Base-by-base conservation (phyloP, 116 monocot genomes). In the Trichopus zeylanicus region DNA sequence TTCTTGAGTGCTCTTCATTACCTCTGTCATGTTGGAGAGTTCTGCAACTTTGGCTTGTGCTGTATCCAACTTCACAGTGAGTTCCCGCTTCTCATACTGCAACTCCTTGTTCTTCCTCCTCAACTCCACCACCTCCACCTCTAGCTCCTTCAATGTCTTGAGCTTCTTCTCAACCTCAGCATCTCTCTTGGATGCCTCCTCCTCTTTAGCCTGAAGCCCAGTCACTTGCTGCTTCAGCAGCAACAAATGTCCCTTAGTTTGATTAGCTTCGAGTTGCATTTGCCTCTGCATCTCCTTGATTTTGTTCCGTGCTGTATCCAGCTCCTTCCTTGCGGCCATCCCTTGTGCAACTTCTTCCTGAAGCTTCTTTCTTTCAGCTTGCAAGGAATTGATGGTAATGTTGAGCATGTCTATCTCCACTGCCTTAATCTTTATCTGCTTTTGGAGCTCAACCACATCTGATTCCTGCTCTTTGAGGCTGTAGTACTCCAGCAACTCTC, bases 51-150 rank as follows among this genome's bases (percentile, higher is more conserved):
- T 80, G 29, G 57, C 65, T 62, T 91, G 86, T 24, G 91, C 83
- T 20, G 72, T 74, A 52, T 76, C 86, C 24, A 95, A 59, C 60
- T 95, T 95, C 29, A 89, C 69, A 38, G 61, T 72, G 4, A 95
- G 81, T 64, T 95, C 89, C 55, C 95, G 75, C 75, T 95, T 95
- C 76, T 86, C 83, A 68, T 83, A 83, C 69, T 89, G 86, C 67
- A 95, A 61, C 70, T 95, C 95, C 61, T 86, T 95, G 67, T 78
- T 89, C 67, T 65, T 95, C 71, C 95, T 80, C 67, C 90, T 78
- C 55, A 89, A 60, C 70, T 89, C 90, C 34, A 95, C 76, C n/a
- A 89, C 86, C 59, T 89, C 83, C 26, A 95, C 81, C 57, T 95
- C 95, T 61, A 95, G 55, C 19, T 89, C 80, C 66, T 70, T 78